Conservation (phyloP, 768 basidiomycete species). For the Solioccasus polychromus region DNA sequence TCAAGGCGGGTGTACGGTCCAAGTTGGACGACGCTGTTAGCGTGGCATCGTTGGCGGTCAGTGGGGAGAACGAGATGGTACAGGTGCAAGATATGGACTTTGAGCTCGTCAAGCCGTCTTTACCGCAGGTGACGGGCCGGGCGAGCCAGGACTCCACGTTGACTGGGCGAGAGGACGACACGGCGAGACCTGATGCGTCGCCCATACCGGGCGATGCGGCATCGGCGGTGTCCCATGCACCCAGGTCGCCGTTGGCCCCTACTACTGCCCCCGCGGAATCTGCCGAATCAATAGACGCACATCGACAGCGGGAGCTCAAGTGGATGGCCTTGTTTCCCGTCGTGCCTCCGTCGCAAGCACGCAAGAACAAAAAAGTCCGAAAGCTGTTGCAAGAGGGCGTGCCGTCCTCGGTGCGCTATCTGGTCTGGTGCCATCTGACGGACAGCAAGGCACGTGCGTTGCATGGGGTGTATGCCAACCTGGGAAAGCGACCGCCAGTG, state of each 20-base stretch:
- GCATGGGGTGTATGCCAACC: constrained; percentile 63
- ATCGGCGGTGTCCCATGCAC: constrained; percentile 37
- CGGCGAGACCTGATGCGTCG: constrained; percentile 14
- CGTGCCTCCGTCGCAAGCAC: constrained; percentile 56
- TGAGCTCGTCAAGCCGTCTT: constrained; percentile 65
- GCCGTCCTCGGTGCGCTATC: constrained; percentile 78
- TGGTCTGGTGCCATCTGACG: constrained; percentile 79
- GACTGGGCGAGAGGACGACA: constrained; percentile 27
- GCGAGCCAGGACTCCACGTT: constrained; percentile 55
- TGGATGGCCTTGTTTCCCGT: constrained; percentile 69
- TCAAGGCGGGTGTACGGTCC: constrained; percentile 31
- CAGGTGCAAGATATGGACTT: constrained; percentile 84
- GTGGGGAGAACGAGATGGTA: constrained; percentile 50
- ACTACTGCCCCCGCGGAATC: constrained; percentile 13
- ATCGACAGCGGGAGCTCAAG: constrained; percentile 70
- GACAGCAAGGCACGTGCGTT: constrained; percentile 72
- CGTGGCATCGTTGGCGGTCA: constrained; percentile 19
- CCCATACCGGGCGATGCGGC: constrained; percentile 38
- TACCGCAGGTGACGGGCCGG: constrained; percentile 41
- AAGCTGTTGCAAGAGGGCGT: constrained; percentile 76
- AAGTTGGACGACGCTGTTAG: constrained; percentile 32
- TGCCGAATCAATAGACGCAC: constrained; percentile 45
- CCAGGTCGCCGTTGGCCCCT: constrained; percentile 24
- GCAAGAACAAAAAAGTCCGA: constrained; percentile 77
- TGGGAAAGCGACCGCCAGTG: constrained; percentile 55